Evolutionary conservation across 2,329 filamentous ascomycete genomes (phyloP).

Genomic region (Trichoderma sp.): DNA sequence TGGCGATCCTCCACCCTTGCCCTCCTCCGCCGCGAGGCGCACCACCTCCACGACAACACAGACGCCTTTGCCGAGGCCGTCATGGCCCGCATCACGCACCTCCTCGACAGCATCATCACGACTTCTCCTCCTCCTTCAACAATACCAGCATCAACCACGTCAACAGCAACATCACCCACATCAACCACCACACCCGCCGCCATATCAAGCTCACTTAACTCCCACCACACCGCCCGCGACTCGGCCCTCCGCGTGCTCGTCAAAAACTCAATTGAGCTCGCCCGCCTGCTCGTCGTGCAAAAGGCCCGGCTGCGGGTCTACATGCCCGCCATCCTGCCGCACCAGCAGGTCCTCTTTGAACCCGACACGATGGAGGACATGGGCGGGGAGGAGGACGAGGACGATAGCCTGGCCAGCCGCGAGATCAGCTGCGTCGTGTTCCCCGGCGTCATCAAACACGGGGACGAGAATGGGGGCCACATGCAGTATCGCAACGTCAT

Average conservation of each 20-base stretch:
- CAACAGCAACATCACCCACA: conserved; percentile 29
- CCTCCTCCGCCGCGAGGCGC: conserved; percentile 58
- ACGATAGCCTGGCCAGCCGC: conserved; percentile 49
- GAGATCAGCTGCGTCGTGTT: conserved; percentile 66
- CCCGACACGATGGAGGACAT: conserved; percentile 65
- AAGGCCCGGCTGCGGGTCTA: conserved; percentile 59
- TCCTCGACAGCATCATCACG: conserved; percentile 54
- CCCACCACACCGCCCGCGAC: conserved; percentile 46
- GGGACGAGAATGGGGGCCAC: conserved; percentile 65
- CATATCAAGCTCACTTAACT: neutral
- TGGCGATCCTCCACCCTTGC: conserved; percentile 68
- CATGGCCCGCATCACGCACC: conserved; percentile 50
- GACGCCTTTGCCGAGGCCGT: conserved; percentile 47
- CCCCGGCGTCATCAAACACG: conserved; percentile 64
- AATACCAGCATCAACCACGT: conserved; percentile 30
- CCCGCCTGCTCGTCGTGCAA: conserved; percentile 59
- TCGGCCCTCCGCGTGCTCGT: conserved; percentile 57
- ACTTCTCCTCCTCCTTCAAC: conserved; percentile 30
- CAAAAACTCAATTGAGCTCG: conserved; percentile 56
- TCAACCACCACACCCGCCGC: too few relatives aligned
- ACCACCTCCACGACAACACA: conserved; percentile 52
- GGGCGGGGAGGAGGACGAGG: conserved; percentile 63
- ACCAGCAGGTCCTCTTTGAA: conserved; percentile 61
- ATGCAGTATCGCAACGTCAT: conserved; percentile 65
- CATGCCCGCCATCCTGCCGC: conserved; percentile 57